These are phyloP conservation scores for Chloranthus sessilifolius DNA, from an alignment of 164 flowering plant species.

Conservation along the genomic window DNA sequence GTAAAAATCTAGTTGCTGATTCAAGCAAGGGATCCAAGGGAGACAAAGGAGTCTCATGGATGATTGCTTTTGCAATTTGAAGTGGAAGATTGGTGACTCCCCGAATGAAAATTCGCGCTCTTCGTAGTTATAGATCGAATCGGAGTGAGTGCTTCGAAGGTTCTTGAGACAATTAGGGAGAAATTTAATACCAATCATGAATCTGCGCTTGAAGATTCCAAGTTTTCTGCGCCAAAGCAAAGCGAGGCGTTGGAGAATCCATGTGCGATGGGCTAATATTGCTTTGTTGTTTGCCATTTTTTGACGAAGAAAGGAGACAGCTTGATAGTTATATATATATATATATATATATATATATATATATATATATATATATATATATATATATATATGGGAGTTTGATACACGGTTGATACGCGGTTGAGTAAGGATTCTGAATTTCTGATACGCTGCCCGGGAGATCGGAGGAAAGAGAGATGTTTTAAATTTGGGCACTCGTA, in stretches of 20 bases:
- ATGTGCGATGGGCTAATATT: conserved; percentile 29
- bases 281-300: conserved; percentile 22
- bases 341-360: too few species aligned
- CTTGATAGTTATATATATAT: too few species aligned
- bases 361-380: too few species aligned
- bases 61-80: conserved; percentile 42
- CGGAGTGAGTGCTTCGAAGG: conserved; percentile 15
- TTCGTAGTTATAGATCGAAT: conserved; percentile 20
- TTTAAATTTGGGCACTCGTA: too few species aligned
- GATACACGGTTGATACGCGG: too few species aligned
- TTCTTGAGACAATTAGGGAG: conserved; percentile 32
- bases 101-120: conserved; percentile 68
- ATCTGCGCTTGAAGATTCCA: conserved; percentile 35
- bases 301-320: too few species aligned
- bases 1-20: conserved; percentile 37
- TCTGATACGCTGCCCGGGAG: too few species aligned
- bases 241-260: conserved; percentile 50
- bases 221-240: conserved; percentile 64
- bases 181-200: conserved; percentile 31
- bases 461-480: too few species aligned
- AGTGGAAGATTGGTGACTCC: conserved; percentile 43
- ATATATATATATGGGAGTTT: too few species aligned
- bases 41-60: conserved; percentile 36
- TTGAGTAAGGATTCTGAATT: too few species aligned
- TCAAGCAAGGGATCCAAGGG: conserved; percentile 47